These are phyloP conservation scores for Hortiboletus rubellus DNA, from an alignment of 1,284 basidiomycete genomes.

Conservation along the genomic window DNA sequence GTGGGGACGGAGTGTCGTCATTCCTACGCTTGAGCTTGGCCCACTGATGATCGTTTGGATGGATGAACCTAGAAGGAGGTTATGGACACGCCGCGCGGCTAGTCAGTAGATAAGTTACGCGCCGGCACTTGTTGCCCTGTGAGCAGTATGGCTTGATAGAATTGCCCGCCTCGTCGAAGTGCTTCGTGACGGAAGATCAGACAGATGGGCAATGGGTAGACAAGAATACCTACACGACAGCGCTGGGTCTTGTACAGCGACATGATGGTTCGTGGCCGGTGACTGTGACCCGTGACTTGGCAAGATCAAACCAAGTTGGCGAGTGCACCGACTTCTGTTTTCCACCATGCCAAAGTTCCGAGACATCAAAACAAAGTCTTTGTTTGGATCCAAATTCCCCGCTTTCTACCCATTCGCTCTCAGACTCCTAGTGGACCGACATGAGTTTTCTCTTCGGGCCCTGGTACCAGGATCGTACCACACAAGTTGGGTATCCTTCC, in stretches of 20 bases:
- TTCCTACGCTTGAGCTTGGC: slow-evolving; percentile 29
- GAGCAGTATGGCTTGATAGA: slow-evolving; percentile 44
- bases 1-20: slow-evolving; percentile 17
- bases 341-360: slow-evolving; percentile 2
- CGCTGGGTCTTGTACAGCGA: slow-evolving; percentile 45
- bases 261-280: slow-evolving; percentile 23
- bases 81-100: slow-evolving; percentile 8
- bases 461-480: slow-evolving; percentile 20
- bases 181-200: slow-evolving; percentile 32
- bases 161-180: slow-evolving; percentile 46
- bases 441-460: slow-evolving; percentile 37
- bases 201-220: background rate
- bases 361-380: slow-evolving; percentile 8
- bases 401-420: background rate
- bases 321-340: background rate
- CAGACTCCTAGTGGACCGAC: background rate
- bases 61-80: slow-evolving; percentile 46
- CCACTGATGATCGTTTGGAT: slow-evolving; percentile 51
- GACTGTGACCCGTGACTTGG: slow-evolving; percentile 30
- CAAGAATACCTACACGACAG: slow-evolving; percentile 44
- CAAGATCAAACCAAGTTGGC: no score
- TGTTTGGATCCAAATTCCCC: background rate
- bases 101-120: slow-evolving; percentile 16
- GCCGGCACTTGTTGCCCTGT: slow-evolving; percentile 52
- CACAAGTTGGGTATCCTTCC: slow-evolving; percentile 37